A percentile compares a stretch with the other conserved stretches of the same genome.
Evolutionary conservation across 371 early-diverging fungal genomes (phyloP).

Genomic region (Actinomortierella ambigua): DNA sequence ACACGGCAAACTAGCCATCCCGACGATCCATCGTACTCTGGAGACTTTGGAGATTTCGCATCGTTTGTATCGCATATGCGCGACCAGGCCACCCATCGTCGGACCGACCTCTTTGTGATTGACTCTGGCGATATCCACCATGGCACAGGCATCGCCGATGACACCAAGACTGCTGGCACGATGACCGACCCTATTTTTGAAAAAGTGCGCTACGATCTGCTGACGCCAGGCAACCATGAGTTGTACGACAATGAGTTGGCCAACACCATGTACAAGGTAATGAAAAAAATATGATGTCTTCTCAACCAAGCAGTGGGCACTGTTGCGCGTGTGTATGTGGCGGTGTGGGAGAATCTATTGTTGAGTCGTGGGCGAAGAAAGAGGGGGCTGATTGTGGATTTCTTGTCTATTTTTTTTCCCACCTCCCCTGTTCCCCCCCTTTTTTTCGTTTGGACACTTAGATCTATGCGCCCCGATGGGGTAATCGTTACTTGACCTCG

Average conservation of each 20-base stretch:
- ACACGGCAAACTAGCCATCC: neutral
- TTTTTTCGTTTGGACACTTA: no score
- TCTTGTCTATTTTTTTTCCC: no score
- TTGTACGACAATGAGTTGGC: constrained; percentile 46
- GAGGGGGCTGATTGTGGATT: no score
- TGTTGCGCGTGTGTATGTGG: no score
- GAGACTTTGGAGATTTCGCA: constrained; percentile 53
- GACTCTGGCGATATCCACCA: constrained; percentile 47
- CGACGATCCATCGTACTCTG: constrained; percentile 24
- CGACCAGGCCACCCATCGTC: constrained; percentile 34
- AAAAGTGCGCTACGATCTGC: constrained; percentile 3
- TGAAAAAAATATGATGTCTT: no score
- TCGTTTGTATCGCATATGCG: constrained; percentile 51
- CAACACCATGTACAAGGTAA: constrained; percentile 8
- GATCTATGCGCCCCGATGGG: no score
- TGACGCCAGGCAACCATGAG: constrained; percentile 57
- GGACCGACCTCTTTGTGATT: constrained; percentile 52
- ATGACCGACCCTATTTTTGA: constrained; percentile 45
- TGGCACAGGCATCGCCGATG: constrained; percentile 53
- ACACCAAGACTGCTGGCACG: constrained; percentile 43
- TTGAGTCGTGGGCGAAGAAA: no score
- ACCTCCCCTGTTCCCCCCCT: no score
- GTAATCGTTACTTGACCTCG: constrained; percentile 50
- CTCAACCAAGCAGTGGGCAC: no score
- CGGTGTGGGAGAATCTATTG: no score